Base-by-base conservation (phyloP, 1,139 yeast species). In the Taiozyma sp. region DNA sequence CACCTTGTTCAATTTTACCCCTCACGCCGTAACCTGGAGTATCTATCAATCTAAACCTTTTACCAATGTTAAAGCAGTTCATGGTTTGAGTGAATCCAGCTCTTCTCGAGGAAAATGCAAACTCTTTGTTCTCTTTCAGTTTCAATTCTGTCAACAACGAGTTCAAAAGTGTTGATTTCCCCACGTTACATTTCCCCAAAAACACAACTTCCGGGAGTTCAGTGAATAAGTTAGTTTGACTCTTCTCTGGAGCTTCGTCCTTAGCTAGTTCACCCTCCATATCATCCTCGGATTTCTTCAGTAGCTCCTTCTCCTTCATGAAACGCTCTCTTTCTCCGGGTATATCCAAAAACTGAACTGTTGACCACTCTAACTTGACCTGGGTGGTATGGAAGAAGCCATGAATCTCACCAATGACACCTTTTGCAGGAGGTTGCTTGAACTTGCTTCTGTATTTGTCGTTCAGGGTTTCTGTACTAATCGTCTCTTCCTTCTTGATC, bases 21-120 rank as follows among this genome's bases (percentile, higher is more conserved):
- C 72, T 78, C 26, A 68, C 72, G 3, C 97, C 97, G 63, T 89
- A 89, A 0, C 97, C 97, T 0, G 97, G 97, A 40, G 89, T 80
- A 63, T 89, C 97, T 2, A 89, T 77, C 8, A 89, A 62, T 52
- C 89, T 70, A 45, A 89, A 71, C 53, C 76, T 72, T 46, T 80
- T 77, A 1, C 85, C 85, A 21, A 88, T 68, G 51, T 81, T 85
- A 67, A 76, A 89, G 56, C 88, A 83, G 61, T 86, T 87, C 62
- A 89, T 68, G 5, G 93, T 83, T 59, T 84, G 82, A 2, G 97
- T 89, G 61, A 72, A 87, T 1, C 95, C 96, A 0, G 90, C 89
- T 49, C 73, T 71, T 49, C 70, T 74, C 5, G 85, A 83, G 4
- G 79, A 80, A 57, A 66, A 77, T 4, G 88, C 88, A 56, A 74